These are phyloP conservation scores for Wallemia ichthyophaga DNA, from an alignment of 1,284 basidiomycete genomes.

Conservation along the genomic window DNA sequence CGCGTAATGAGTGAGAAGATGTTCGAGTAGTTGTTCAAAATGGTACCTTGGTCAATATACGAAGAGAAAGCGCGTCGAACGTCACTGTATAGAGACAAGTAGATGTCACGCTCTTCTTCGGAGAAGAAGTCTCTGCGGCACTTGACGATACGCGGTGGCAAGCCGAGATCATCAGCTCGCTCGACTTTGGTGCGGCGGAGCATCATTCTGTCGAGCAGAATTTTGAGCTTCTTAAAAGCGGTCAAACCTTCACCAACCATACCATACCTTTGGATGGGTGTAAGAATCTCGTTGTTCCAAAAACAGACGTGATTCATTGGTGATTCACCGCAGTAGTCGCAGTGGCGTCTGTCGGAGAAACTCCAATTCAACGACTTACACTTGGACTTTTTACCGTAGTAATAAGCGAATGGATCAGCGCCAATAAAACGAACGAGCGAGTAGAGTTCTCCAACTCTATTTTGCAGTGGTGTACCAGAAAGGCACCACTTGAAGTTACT, in stretches of 20 bases:
- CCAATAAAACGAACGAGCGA: constrained; percentile 77
- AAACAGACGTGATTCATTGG: constrained; percentile 66
- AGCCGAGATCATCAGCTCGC: constrained; percentile 80
- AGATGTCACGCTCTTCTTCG: constrained; percentile 85
- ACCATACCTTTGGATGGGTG: constrained; percentile 56
- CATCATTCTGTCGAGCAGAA: constrained; percentile 86
- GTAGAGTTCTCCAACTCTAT: constrained; percentile 90
- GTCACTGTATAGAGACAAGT: constrained; percentile 68
- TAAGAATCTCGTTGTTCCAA: constrained; percentile 62
- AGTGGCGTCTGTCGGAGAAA: constrained; percentile 50
- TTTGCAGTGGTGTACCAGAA: constrained; percentile 29
- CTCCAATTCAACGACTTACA: constrained; percentile 77
- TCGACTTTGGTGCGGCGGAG: constrained; percentile 42
- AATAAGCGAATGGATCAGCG: constrained; percentile 65
- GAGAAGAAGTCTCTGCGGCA: constrained; percentile 81
- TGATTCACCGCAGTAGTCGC: constrained; percentile 71
- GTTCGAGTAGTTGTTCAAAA: constrained; percentile 74
- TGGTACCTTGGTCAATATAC: constrained; percentile 65
- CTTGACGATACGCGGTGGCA: constrained; percentile 78
- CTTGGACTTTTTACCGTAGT: constrained; percentile 49
- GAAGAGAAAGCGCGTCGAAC: constrained; percentile 75
- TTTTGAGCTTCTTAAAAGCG: constrained; percentile 70
- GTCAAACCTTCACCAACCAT: constrained; percentile 37
- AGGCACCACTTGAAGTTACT: constrained; percentile 75
- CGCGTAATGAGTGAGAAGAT: constrained; percentile 38